phyloP scores from a whole-genome alignment of 495 filamentous ascomycete species.

The Tricharina praecox region DNA sequence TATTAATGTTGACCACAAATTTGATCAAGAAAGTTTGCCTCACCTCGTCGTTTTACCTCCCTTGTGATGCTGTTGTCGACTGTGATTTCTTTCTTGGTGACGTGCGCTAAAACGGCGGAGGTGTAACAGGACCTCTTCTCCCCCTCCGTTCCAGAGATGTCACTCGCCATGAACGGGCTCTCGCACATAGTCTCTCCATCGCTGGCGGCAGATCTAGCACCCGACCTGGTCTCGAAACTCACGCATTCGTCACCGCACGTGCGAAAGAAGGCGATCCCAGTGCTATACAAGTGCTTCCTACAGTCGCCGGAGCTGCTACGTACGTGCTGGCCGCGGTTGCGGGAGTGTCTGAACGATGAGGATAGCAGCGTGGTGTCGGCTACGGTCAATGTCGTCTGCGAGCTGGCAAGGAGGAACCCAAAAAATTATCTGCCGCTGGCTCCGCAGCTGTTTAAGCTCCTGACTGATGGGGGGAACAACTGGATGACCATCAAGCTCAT shows the following conservation, averaged over 20 bases:
- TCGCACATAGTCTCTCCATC: conserved; percentile 85
- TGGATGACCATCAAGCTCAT: conserved; percentile 99
- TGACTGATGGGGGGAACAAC: conserved; percentile 89
- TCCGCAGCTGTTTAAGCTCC: conserved; percentile 73
- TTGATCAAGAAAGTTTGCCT: conserved; percentile 73
- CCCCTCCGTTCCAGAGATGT: conserved; percentile 53
- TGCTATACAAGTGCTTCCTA: conserved; percentile 75
- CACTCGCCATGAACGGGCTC: conserved; percentile 68
- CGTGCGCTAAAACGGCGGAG: conserved; percentile 9
- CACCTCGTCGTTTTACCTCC: conserved; percentile 1
- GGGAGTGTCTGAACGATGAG: conserved; percentile 80
- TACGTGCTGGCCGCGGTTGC: conserved; percentile 89
- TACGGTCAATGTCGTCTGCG: conserved; percentile 90
- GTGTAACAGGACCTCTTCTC: conserved; percentile 56
- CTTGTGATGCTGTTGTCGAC: conserved; percentile 10
- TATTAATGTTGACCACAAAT: conserved; percentile 94
- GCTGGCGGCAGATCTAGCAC: conserved; percentile 69
- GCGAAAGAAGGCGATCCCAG: conserved; percentile 87
- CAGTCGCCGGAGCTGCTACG: conserved; percentile 89
- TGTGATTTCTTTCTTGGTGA: conserved; percentile 1
- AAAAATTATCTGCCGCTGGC: conserved; percentile 86
- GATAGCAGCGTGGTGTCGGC: conserved; percentile 89
- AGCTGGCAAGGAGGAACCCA: conserved; percentile 83
- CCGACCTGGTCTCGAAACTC: conserved; percentile 71
- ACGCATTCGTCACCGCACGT: conserved; percentile 67